These are phyloP conservation scores for Penicillium verrucosum DNA, from an alignment of 2,329 filamentous ascomycete genomes.

Conservation along the genomic window DNA sequence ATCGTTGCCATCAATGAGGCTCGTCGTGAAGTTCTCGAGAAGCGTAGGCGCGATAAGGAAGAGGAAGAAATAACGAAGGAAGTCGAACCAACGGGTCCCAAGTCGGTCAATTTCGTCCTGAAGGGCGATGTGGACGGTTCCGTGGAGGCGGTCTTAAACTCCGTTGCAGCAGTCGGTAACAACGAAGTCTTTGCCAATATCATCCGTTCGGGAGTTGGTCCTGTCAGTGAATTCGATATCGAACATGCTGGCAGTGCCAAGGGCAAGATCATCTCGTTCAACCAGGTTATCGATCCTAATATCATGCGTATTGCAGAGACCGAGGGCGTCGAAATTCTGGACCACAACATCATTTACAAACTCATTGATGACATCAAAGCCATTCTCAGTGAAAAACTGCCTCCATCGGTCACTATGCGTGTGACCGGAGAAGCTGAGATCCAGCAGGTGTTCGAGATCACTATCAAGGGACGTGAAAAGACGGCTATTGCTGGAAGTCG, in stretches of 20 bases:
- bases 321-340: constrained; percentile 71
- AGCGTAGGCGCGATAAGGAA: constrained; percentile 35
- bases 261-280: constrained; percentile 82
- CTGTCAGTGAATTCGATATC: constrained; percentile 80
- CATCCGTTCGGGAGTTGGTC: constrained; percentile 72
- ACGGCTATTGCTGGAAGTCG: constrained; percentile 82
- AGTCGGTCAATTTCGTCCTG: constrained; percentile 74
- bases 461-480: constrained; percentile 66
- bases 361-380: constrained; percentile 50
- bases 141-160: constrained; percentile 81
- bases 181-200: constrained; percentile 76
- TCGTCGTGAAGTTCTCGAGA: constrained; percentile 59
- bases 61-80: constrained; percentile 35
- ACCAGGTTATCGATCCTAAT: constrained; percentile 64
- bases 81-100: constrained; percentile 46
- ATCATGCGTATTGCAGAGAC: constrained; percentile 68
- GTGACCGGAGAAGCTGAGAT: constrained; percentile 89
- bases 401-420: constrained; percentile 62
- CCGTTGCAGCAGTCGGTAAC: constrained; percentile 74
- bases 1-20: constrained; percentile 74
- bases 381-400: constrained; percentile 66
- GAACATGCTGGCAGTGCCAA: constrained; percentile 77
- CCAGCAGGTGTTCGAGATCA: constrained; percentile 78
- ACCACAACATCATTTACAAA: constrained; percentile 67
- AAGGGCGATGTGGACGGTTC: constrained; percentile 93